Percentiles rank a stretch among this genome's conserved stretches.
These are phyloP conservation scores for Diddensiella santjacobensis DNA, from an alignment of 805 yeast species.

Conservation along the genomic window DNA sequence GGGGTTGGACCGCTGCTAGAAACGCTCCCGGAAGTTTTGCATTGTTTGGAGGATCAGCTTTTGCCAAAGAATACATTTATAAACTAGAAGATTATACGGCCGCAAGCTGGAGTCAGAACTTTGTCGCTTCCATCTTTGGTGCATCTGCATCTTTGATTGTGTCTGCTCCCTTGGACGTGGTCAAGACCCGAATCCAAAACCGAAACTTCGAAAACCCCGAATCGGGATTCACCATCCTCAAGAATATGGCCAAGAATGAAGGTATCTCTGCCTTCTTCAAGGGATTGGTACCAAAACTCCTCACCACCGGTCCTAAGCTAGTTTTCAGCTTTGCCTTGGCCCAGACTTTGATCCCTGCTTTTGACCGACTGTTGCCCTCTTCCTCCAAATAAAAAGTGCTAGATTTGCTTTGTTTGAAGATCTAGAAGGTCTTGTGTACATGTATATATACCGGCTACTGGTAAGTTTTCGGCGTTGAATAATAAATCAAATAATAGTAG, in stretches of 20 bases:
- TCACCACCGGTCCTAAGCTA: conserved; percentile 97
- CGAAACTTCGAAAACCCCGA: conserved; percentile 93
- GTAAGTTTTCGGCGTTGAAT: too few relatives aligned
- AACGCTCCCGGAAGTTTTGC: conserved; percentile 99
- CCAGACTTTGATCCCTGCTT: conserved; percentile 93
- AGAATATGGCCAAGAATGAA: conserved; percentile 89
- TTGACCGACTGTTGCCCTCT: conserved; percentile 49
- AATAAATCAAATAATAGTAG: too few relatives aligned
- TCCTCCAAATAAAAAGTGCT: too few relatives aligned
- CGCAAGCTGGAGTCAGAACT: conserved; percentile 95
- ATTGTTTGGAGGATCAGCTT: conserved; percentile 96
- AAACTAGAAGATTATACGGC: conserved; percentile 79
- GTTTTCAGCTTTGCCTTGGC: conserved; percentile 98
- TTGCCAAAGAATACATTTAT: conserved; percentile 93
- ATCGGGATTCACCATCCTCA: conserved; percentile 85
- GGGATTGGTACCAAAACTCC: conserved; percentile 92
- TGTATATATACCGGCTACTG: too few relatives aligned
- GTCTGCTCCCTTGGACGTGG: conserved; percentile 95
- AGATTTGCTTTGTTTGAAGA: too few relatives aligned
- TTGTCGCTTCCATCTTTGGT: conserved; percentile 90
- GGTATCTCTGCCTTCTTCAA: conserved; percentile 89
- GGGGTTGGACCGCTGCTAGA: conserved; percentile 99
- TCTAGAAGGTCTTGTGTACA: too few relatives aligned
- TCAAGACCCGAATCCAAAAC: conserved; percentile 98
- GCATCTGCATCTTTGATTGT: conserved; percentile 96